Conservation (phyloP, 306 rosid species). For the Prunus armeniaca region DNA sequence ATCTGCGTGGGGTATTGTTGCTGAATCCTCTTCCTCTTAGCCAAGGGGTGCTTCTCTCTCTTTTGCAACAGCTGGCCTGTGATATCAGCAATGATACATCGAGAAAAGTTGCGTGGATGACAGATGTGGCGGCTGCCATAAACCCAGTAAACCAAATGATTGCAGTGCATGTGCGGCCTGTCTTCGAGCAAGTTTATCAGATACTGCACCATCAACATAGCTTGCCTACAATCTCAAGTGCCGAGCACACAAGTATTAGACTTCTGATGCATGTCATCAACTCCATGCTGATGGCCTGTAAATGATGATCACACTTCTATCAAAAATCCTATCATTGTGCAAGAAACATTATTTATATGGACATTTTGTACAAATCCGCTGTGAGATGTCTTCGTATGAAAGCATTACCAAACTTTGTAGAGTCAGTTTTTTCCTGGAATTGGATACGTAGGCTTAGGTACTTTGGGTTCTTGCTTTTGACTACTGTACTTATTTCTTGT, state of each 20-base stretch:
- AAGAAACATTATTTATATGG: neutral
- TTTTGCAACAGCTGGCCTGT: constrained; percentile 90
- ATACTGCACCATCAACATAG: constrained; percentile 87
- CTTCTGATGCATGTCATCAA: constrained; percentile 89
- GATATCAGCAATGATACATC: constrained; percentile 65
- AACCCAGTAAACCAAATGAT: constrained; percentile 66
- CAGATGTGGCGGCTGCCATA: constrained; percentile 71
- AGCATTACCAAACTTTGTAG: constrained; percentile 3
- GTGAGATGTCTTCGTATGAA: neutral
- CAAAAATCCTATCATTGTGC: constrained; percentile 4
- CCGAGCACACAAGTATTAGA: constrained; percentile 59
- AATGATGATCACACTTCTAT: constrained; percentile 33
- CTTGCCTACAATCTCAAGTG: constrained; percentile 46
- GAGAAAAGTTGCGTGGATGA: constrained; percentile 79
- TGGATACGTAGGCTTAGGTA: constrained; percentile 8
- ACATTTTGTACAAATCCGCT: constrained; percentile 19
- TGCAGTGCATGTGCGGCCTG: constrained; percentile 66
- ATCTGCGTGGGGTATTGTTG: constrained; percentile 60
- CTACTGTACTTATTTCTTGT: neutral
- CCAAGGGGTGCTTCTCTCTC: constrained; percentile 95
- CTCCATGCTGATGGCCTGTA: constrained; percentile 87
- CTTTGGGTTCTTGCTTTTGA: neutral
- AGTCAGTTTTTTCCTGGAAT: neutral
- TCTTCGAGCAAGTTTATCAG: constrained; percentile 92
- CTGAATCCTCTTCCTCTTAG: constrained; percentile 80